phyloP scores from a whole-genome alignment of 2,329 filamentous ascomycete genomes.

The Blastomyces emzantsi region DNA sequence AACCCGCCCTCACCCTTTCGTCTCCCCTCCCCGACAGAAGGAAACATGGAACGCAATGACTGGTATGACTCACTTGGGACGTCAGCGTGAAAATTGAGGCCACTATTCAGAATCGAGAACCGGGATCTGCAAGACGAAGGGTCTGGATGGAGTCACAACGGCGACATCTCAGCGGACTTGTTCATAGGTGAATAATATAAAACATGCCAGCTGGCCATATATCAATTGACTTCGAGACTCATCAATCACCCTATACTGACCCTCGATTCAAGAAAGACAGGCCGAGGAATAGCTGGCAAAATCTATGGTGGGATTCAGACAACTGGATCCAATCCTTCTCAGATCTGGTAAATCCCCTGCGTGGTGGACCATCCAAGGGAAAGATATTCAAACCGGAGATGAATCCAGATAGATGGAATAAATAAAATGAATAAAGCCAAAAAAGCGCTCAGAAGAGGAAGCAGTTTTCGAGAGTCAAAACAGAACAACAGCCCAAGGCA shows the following conservation, averaged over 20 bases:
- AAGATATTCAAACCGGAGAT: neutral
- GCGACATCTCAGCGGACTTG: constrained; percentile 1
- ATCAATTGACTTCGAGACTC: neutral
- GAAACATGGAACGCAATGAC: neutral
- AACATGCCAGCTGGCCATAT: constrained; percentile 6
- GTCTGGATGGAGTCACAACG: neutral
- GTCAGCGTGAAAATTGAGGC: neutral
- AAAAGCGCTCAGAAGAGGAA: neutral
- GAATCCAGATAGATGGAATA: neutral
- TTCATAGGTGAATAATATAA: neutral
- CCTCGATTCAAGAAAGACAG: neutral
- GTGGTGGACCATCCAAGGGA: neutral
- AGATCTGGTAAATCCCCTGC: neutral
- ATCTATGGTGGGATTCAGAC: neutral
- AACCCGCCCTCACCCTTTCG: neutral
- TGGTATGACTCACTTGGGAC: constrained; percentile 5
- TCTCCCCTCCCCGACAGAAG: neutral
- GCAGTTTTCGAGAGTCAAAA: neutral
- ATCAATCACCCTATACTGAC: neutral
- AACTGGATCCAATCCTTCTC: neutral
- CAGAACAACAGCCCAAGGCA: neutral
- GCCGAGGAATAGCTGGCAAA: neutral
- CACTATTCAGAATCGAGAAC: constrained; percentile 6
- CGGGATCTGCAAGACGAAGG: constrained; percentile 2
- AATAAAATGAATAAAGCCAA: neutral